Evolutionary conservation across 345 rosid species (phyloP).

Genomic region (Salix caprea): DNA sequence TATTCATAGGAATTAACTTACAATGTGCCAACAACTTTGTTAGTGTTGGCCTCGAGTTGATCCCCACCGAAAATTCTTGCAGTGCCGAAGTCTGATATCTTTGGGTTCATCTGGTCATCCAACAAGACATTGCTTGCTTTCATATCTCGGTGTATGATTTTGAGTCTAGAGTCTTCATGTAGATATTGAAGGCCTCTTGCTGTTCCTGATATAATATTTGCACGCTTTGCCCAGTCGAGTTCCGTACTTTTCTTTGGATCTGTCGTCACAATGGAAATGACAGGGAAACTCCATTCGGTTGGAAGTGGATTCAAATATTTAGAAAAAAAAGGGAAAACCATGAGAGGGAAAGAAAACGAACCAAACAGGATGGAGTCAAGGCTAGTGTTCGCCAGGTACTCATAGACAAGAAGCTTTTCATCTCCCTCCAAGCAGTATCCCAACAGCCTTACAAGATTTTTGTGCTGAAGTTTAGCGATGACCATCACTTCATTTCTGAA

Average conservation of each 20-base stretch:
- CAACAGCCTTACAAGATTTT: slow-evolving; percentile 40
- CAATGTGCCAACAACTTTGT: slow-evolving; percentile 53
- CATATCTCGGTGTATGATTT: slow-evolving; percentile 46
- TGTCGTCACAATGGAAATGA: slow-evolving; percentile 12
- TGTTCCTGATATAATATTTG: slow-evolving; percentile 34
- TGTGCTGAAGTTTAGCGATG: slow-evolving; percentile 51
- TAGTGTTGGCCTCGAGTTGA: slow-evolving; percentile 44
- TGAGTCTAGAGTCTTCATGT: slow-evolving; percentile 54
- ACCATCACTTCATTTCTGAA: slow-evolving; percentile 50
- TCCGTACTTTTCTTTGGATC: slow-evolving; percentile 30
- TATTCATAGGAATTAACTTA: slow-evolving; percentile 18
- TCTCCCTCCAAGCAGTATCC: slow-evolving; percentile 40
- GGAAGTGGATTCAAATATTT: background rate
- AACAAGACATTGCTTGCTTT: slow-evolving; percentile 49
- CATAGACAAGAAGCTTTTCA: slow-evolving; percentile 44
- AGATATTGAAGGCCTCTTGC: slow-evolving; percentile 48
- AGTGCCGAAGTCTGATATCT: slow-evolving; percentile 55
- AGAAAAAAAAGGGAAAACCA: too few relatives aligned
- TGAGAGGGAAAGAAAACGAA: slow-evolving; percentile 7
- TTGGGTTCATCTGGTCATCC: slow-evolving; percentile 48
- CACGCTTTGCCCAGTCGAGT: slow-evolving; percentile 39
- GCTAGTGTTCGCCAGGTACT: slow-evolving; percentile 36
- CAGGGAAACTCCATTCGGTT: background rate
- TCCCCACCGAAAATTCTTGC: slow-evolving; percentile 51
- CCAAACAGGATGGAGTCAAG: slow-evolving; percentile 41